These are phyloP conservation scores for Teratosphaeria zuluensis DNA, from an alignment of 2,329 filamentous ascomycete genomes.

Conservation along the genomic window DNA sequence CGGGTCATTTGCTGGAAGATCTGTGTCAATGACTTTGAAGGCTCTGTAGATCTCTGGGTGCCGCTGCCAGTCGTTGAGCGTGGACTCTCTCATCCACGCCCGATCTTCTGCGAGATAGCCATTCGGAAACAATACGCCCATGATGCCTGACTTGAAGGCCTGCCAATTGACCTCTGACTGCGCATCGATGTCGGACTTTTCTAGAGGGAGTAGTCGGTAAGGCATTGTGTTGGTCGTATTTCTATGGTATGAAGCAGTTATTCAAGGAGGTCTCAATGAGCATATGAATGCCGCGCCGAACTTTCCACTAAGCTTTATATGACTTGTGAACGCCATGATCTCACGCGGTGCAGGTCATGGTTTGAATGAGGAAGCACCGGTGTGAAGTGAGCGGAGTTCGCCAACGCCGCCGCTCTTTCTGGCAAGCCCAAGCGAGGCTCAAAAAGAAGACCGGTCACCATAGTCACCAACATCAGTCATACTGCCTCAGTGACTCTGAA, in stretches of 20 bases:
- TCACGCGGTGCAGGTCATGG: not conserved
- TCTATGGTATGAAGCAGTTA: not conserved
- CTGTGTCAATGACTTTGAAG: conserved; percentile 21
- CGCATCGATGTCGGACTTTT: conserved; percentile 14
- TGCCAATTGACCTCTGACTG: conserved; percentile 14
- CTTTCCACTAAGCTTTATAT: not conserved
- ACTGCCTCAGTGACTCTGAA: not conserved
- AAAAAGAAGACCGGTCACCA: not conserved
- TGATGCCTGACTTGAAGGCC: conserved; percentile 21
- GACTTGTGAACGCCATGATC: not conserved
- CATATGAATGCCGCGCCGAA: not conserved
- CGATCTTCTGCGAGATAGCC: conserved; percentile 13
- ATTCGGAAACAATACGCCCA: conserved; percentile 21
- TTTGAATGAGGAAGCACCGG: not conserved
- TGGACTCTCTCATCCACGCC: conserved; percentile 4
- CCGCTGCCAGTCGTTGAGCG: conserved; percentile 6
- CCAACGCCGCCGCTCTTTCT: not conserved
- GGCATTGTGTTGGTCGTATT: conserved; percentile 14
- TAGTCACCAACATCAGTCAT: not conserved
- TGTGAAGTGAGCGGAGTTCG: not conserved
- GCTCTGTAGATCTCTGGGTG: conserved; percentile 10
- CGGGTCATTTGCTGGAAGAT: conserved; percentile 14
- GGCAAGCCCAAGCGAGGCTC: not conserved
- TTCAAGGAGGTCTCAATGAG: not conserved
- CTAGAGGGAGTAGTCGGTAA: conserved; percentile 18